Percentiles rank a stretch among this genome's conserved stretches.
Evolutionary conservation across 306 rosid genomes (phyloP).

Genomic region (Sechiopsis laciniata): DNA sequence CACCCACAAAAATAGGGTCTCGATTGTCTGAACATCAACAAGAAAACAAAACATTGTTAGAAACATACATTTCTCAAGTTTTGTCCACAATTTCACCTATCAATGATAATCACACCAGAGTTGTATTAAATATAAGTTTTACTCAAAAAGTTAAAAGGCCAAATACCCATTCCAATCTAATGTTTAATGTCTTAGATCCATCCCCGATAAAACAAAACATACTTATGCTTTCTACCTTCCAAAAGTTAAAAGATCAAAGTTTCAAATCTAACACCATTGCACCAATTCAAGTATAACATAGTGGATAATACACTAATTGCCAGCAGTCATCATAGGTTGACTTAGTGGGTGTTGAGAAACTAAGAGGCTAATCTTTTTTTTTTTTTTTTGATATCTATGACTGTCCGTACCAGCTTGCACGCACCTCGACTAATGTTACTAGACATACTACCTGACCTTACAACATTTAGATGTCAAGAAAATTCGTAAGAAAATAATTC

Average conservation of each 20-base stretch:
- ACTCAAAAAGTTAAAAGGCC: neutral
- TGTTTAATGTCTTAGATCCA: neutral
- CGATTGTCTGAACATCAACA: slow-evolving; percentile 25
- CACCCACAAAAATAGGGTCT: slow-evolving; percentile 19
- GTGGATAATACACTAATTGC: neutral
- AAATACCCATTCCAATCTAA: too few relatives aligned
- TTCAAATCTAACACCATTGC: neutral
- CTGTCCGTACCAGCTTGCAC: too few relatives aligned
- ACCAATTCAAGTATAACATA: too few relatives aligned
- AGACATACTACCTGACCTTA: too few relatives aligned
- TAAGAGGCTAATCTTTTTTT: too few relatives aligned
- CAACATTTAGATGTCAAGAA: too few relatives aligned
- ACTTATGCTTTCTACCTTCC: neutral
- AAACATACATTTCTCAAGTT: neutral
- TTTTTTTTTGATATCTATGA: too few relatives aligned
- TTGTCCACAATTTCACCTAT: neutral
- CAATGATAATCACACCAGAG: neutral
- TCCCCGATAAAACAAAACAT: neutral
- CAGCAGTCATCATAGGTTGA: too few relatives aligned
- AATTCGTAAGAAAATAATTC: too few relatives aligned
- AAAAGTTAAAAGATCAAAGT: too few relatives aligned
- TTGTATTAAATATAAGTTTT: neutral
- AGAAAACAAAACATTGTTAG: neutral
- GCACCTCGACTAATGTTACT: too few relatives aligned
- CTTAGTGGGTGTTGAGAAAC: too few relatives aligned